Base-by-base conservation (phyloP, 345 rosid genomes). In the Mercurialis annua region DNA sequence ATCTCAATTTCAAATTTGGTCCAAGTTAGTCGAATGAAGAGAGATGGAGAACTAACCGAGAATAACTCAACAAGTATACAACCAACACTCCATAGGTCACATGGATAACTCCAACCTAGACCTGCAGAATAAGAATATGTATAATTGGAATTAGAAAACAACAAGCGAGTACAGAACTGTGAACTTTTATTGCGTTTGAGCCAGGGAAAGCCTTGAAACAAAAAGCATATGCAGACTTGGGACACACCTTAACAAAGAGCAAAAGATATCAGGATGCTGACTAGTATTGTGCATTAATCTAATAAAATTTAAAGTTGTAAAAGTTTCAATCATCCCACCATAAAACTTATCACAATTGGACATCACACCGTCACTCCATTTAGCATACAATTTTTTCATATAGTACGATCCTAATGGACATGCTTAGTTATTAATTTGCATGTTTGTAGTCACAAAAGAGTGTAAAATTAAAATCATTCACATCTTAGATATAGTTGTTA, bases 21-120 rank as follows among this genome's bases (percentile, higher is more conserved):
- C 18, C 59, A 30, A 50, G n/a, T 68, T 23, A 1, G 3, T 47
- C 10, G n/a, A 6, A 44, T 4, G 31, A 14, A 21, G 10, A 54
- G 55, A 31, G 1, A n/a, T 14, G 48, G 8, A 49, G 46, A n/a
- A 50, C 69, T 26, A 52, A 64, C 71, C 70, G 62, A 48, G 71
- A 61, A 66, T 43, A 72, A 40, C 62, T 72, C 76, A 0, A 72
- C 55, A 14, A 72, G 67, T 50, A 72, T 72, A 53, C 76, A 72
- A 29, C 76, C 71, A 42, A 72, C 53, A 53, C 71, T 72, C 76
- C 76, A 72, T 33, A 72, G 50, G 69, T 72, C 76, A 26, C 76
- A 72, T 38, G 76, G 76, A 66, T 72, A 72, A 40, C 47, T 66
- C 76, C 76, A 72, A 30, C 76, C 71, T 48, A 72, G 47, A 66